Conservation (phyloP, 371 early-diverging fungal species). For the Mucor saturninus region DNA sequence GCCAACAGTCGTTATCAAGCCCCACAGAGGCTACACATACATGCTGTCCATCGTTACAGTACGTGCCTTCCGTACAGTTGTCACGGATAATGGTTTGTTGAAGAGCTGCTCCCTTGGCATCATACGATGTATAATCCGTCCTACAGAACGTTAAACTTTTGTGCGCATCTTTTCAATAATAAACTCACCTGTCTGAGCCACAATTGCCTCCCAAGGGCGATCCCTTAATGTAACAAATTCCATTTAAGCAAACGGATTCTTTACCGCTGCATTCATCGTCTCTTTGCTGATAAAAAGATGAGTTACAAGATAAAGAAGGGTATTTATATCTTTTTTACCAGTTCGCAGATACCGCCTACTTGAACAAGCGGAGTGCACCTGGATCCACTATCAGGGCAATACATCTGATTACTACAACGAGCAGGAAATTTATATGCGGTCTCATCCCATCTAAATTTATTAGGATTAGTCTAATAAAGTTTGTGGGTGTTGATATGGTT, state of each 20-base stretch:
- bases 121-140: constrained; percentile 38
- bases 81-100: constrained; percentile 37
- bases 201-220: constrained; percentile 31
- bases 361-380: constrained; percentile 24
- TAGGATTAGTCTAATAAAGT: too few species aligned
- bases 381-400: constrained; percentile 34
- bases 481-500: constrained; percentile 2
- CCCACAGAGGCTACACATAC: constrained; percentile 15
- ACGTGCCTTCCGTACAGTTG: constrained; percentile 33
- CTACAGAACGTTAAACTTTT: constrained; percentile 11
- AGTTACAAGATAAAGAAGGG: background rate
- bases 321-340: constrained; percentile 9
- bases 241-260: constrained; percentile 31
- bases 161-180: too few species aligned
- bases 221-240: constrained; percentile 29
- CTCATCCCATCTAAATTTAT: constrained; percentile 21
- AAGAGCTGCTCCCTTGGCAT: constrained; percentile 23
- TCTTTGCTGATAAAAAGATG: constrained; percentile 21
- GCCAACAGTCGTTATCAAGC: constrained; percentile 19
- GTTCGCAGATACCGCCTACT: constrained; percentile 24
- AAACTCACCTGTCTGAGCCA: constrained; percentile 36
- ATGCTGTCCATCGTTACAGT: constrained; percentile 14
- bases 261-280: constrained; percentile 34
- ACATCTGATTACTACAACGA: constrained; percentile 27
- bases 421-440: constrained; percentile 16